Base-by-base conservation (phyloP, 345 rosid genomes). In the Aquilaria malaccensis region DNA sequence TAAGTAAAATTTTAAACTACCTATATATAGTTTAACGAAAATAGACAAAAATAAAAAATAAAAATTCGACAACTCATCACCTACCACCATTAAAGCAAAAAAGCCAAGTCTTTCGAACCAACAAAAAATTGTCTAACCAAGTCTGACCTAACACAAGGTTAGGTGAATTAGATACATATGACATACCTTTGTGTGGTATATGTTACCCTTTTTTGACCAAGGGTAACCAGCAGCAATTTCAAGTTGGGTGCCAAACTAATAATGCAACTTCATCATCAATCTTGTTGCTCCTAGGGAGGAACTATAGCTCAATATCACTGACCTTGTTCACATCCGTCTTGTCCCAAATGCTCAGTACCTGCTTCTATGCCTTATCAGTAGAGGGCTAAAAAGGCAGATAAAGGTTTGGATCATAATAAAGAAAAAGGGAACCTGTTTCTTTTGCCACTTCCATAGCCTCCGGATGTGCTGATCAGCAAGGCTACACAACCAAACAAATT, bases 311-410 rank as follows among this genome's bases (percentile, higher is more conserved):
- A 1, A 73, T 78, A 14, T 77, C 68, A 51, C 66, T 64, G 51
- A 87, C 89, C 83, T 83, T 83, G 9, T 81, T 85, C 56, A 88
- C 37, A 33, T 85, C 86, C 65, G 89, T 85, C 55, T 81, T 59
- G 13, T 80, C 73, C 88, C 92, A 88, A 41, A 85, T 79, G 63
- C 85, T 75, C 86, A 81, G 75, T 63, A 85, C 80, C 61, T 78
- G 83, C 56, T 72, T 66, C 67, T 63, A 13, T 61, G 89, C 89
- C 71, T 75, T 80, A 67, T 85, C 85, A 2, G 81, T 57, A 0
- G 92, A 83, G 30, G 86, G 75, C 87, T 89, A 81, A 32, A 79
- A 76, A 31, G 86, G 75, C 69, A 85, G 69, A 64, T 87, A 74
- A 14, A 77, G 65, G 72, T 83, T 83, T 9, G 86, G 89, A 55